Percentiles rank a stretch among this genome's conserved stretches.
Conservation (phyloP, 2,329 filamentous ascomycete genomes). For the Microcera coccophila region DNA sequence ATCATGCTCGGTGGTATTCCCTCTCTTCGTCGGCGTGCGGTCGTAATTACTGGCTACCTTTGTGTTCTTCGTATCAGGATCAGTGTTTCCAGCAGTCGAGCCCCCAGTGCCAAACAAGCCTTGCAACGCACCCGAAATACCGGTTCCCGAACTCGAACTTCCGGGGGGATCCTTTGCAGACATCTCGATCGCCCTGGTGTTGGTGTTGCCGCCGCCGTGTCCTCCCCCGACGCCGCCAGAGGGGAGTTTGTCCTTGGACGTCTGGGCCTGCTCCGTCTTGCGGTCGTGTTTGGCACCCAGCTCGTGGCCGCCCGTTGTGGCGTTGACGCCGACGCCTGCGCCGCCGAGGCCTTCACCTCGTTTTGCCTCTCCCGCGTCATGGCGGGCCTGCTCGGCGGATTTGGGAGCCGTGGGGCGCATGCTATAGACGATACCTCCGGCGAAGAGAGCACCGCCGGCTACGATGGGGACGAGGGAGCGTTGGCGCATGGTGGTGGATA, state of each 20-base stretch:
- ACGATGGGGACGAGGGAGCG: constrained; percentile 16
- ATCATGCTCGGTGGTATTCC: constrained; percentile 8
- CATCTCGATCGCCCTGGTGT: constrained; percentile 28
- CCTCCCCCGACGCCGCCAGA: constrained; percentile 33
- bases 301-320: constrained; percentile 30
- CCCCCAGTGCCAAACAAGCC: constrained; percentile 26
- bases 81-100: constrained; percentile 7
- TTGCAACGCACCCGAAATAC: constrained; percentile 9
- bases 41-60: constrained; percentile 16
- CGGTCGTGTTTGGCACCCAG: constrained; percentile 19
- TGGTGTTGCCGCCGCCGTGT: constrained; percentile 26
- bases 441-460: constrained; percentile 21
- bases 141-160: constrained; percentile 5
- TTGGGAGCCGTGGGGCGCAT: constrained; percentile 9
- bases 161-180: constrained; percentile 6
- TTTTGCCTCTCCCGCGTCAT: constrained; percentile 25
- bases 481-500: constrained; percentile 10
- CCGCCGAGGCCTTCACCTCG: constrained; percentile 30
- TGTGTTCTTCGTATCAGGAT: constrained; percentile 17
- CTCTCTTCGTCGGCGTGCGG: constrained; percentile 11
- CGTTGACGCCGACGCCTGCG: constrained; percentile 31
- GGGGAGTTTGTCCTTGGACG: constrained; percentile 29
- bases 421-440: constrained; percentile 23
- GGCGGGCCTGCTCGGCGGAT: constrained; percentile 15
- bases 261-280: constrained; percentile 21